Conservation (phyloP, 768 basidiomycete genomes). For the Baorangia bicolor region DNA sequence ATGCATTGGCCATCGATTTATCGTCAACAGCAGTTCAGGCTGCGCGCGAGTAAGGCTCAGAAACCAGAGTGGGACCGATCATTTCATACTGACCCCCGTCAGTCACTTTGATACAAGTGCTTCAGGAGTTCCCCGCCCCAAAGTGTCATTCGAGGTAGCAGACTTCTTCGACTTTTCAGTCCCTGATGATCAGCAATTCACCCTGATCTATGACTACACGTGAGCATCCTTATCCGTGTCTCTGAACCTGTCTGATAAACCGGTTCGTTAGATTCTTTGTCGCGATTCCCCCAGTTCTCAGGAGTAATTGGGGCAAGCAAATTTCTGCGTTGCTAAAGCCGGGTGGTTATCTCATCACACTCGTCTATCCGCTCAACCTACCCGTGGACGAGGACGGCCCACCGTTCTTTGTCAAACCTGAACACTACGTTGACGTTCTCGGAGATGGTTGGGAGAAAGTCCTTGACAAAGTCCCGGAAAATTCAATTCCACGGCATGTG, state of each 20-base stretch:
- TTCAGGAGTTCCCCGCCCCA: background rate
- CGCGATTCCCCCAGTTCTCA: conserved; percentile 56
- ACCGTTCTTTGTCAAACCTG: conserved; percentile 58
- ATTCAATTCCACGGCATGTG: conserved; percentile 41
- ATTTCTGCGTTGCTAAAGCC: conserved; percentile 56
- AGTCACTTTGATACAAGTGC: background rate
- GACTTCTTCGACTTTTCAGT: conserved; percentile 23
- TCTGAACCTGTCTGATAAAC: background rate
- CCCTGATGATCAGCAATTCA: conserved; percentile 9
- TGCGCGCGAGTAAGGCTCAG: conserved; percentile 20
- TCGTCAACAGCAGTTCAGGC: conserved; percentile 15
- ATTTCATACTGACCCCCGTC: background rate
- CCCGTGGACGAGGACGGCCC: conserved; percentile 52
- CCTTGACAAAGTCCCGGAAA: conserved; percentile 48
- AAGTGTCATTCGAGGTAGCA: conserved; percentile 18
- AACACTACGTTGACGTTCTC: conserved; percentile 54
- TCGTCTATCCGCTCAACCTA: conserved; percentile 56
- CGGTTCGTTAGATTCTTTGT: conserved; percentile 49
- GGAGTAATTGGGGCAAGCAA: conserved; percentile 56
- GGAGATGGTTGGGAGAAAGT: conserved; percentile 52
- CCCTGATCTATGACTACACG: conserved; percentile 21
- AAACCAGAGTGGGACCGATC: background rate
- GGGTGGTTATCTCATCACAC: conserved; percentile 61
- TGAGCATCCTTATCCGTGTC: background rate
- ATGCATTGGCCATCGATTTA: conserved; percentile 19